Percentiles rank a stretch among this genome's conserved stretches.
Conservation (phyloP, 106 monocot genomes). For the Acorus calamus region DNA sequence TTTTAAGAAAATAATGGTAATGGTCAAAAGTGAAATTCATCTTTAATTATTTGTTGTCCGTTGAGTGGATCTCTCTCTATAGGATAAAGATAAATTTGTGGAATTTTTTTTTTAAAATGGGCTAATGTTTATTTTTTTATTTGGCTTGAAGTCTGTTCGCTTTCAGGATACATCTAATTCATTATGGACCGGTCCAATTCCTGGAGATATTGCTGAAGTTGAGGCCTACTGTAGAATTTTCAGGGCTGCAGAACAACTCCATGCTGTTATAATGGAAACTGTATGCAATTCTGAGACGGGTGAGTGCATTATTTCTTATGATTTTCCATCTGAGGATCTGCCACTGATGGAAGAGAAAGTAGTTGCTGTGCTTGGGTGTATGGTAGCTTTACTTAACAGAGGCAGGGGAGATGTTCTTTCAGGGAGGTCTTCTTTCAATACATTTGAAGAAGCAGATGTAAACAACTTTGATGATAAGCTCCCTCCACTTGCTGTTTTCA, state of each 20-base stretch:
- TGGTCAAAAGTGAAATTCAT: too few species aligned
- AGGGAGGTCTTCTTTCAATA: slow-evolving; percentile 56
- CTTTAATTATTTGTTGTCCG: too few species aligned
- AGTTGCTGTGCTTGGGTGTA: slow-evolving; percentile 66
- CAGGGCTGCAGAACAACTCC: slow-evolving; percentile 86
- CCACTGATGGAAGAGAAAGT: slow-evolving; percentile 74
- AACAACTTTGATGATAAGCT: slow-evolving; percentile 52
- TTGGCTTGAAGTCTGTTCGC: slow-evolving; percentile 32
- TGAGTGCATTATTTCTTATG: slow-evolving; percentile 61
- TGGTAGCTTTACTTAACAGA: slow-evolving; percentile 61
- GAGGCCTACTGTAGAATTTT: slow-evolving; percentile 99
- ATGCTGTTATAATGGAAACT: slow-evolving; percentile 64
- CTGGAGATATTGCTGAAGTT: slow-evolving; percentile 93
- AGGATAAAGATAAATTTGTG: too few species aligned
- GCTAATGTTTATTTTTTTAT: not conserved
- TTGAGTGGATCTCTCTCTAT: too few species aligned
- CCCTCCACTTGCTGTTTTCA: slow-evolving; percentile 74
- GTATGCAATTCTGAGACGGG: slow-evolving; percentile 96
- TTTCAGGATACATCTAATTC: slow-evolving; percentile 54
- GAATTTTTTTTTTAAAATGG: too few species aligned
- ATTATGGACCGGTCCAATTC: slow-evolving; percentile 81
- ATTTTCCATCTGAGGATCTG: slow-evolving; percentile 59
- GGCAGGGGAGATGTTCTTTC: slow-evolving; percentile 80
- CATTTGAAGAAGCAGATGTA: slow-evolving; percentile 40
- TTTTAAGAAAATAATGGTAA: too few species aligned